phyloP scores from a whole-genome alignment of 495 filamentous ascomycete genomes.

The Neurospora africana region DNA sequence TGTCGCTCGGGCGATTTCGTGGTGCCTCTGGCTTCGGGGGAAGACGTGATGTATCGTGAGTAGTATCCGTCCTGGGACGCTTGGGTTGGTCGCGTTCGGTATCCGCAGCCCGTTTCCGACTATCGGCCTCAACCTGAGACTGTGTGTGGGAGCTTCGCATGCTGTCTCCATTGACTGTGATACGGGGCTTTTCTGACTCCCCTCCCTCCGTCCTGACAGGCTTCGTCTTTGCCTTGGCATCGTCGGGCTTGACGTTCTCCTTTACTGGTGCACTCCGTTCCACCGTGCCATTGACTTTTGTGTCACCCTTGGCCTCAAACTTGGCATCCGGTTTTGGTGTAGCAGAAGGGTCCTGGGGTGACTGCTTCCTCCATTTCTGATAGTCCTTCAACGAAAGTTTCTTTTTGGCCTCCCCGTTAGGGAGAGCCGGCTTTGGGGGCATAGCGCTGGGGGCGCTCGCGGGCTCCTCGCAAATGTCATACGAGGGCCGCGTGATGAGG shows the following conservation, averaged over 20 bases:
- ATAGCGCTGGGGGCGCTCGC: conserved; percentile 14
- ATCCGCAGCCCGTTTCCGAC: conserved; percentile 29
- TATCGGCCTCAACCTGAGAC: conserved; percentile 21
- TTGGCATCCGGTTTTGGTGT: conserved; percentile 11
- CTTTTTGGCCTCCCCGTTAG: conserved; percentile 32
- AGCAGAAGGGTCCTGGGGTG: neutral
- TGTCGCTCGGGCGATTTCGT: conserved; percentile 17
- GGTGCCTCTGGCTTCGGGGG: conserved; percentile 15
- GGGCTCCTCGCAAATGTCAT: conserved; percentile 32
- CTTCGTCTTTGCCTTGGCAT: conserved; percentile 17
- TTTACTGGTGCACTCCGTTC: conserved; percentile 1
- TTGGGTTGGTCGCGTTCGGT: conserved; percentile 28
- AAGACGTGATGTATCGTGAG: conserved; percentile 16
- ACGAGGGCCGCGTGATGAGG: conserved; percentile 33
- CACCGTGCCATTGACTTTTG: conserved; percentile 2
- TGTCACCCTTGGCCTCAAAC: conserved; percentile 7
- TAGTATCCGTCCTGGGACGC: conserved; percentile 25
- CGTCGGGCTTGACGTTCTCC: conserved; percentile 8
- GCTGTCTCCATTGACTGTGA: conserved; percentile 20
- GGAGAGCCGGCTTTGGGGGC: conserved; percentile 13
- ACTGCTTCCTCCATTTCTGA: conserved; percentile 30
- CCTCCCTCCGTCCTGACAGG: conserved; percentile 13
- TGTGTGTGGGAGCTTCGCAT: conserved; percentile 9
- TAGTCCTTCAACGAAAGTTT: conserved; percentile 40
- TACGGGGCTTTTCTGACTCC: conserved; percentile 15